Percentiles rank a stretch among this genome's conserved stretches.
These are phyloP conservation scores for Sistotremastrum suecicum DNA, from an alignment of 768 basidiomycete genomes.

Conservation along the genomic window DNA sequence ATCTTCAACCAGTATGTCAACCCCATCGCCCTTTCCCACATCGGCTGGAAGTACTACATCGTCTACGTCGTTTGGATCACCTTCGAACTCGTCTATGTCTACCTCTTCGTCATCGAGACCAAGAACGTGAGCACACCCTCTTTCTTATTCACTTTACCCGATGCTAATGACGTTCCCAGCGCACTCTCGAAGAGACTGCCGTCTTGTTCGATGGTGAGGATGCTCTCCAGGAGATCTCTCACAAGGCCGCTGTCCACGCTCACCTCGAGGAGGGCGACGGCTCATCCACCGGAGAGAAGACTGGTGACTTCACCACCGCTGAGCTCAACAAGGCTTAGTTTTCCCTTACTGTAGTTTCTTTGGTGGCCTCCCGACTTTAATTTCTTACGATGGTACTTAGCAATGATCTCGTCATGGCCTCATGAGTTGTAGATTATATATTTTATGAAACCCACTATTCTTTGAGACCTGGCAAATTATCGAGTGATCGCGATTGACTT, in stretches of 20 bases:
- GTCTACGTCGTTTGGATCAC: conserved; percentile 61
- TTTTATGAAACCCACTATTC: too few relatives aligned
- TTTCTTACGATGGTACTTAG: too few relatives aligned
- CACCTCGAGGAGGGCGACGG: background rate
- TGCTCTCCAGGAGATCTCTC: conserved; percentile 21
- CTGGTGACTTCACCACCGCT: background rate
- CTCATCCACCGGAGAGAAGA: background rate
- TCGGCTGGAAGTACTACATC: conserved; percentile 72
- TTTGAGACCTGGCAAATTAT: too few relatives aligned
- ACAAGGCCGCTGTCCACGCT: background rate
- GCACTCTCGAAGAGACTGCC: conserved; percentile 71
- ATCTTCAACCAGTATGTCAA: conserved; percentile 88
- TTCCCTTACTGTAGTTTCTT: too few relatives aligned
- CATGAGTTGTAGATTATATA: too few relatives aligned
- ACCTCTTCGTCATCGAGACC: conserved; percentile 27
- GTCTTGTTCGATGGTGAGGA: conserved; percentile 64
- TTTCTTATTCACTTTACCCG: background rate
- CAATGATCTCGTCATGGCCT: too few relatives aligned
- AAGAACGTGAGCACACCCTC: conserved; percentile 13
- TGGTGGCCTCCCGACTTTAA: too few relatives aligned
- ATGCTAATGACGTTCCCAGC: conserved; percentile 15
- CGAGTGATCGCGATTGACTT: too few relatives aligned
- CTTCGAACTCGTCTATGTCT: conserved; percentile 51
- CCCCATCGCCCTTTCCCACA: conserved; percentile 51
- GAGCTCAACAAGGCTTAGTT: background rate